Percentiles rank a stretch among this genome's conserved stretches.
Evolutionary conservation across 2,329 filamentous ascomycete genomes (phyloP).

Genomic region (Epichloe coenophiala): DNA sequence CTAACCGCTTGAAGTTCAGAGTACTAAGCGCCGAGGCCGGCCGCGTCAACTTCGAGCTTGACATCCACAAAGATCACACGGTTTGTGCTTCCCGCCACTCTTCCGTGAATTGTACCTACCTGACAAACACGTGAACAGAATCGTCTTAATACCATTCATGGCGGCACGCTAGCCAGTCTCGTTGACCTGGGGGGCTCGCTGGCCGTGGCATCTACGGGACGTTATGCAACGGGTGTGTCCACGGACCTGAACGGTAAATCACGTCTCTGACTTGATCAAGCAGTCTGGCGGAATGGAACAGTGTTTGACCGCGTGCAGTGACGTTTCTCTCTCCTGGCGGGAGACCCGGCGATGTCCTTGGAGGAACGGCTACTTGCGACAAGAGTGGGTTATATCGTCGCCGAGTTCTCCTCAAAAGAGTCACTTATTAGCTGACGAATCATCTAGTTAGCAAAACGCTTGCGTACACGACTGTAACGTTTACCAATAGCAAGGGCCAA

Average conservation of each 20-base stretch:
- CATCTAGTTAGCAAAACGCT: slow-evolving; percentile 47
- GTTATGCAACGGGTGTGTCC: slow-evolving; percentile 50
- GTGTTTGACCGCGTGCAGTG: slow-evolving; percentile 26
- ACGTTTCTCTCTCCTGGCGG: slow-evolving; percentile 49
- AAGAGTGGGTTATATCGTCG: slow-evolving; percentile 33
- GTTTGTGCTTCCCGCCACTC: slow-evolving; percentile 27
- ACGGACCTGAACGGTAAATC: slow-evolving; percentile 47
- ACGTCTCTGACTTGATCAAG: not conserved
- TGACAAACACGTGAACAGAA: slow-evolving; percentile 36
- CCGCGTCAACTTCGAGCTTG: slow-evolving; percentile 61
- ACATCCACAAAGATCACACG: slow-evolving; percentile 62
- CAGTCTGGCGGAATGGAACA: not conserved
- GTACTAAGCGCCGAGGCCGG: slow-evolving; percentile 52
- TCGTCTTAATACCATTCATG: slow-evolving; percentile 61
- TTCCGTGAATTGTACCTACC: not conserved
- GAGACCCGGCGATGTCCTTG: slow-evolving; percentile 40
- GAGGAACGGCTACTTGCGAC: slow-evolving; percentile 44
- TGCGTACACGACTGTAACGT: slow-evolving; percentile 47
- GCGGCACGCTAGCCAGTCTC: slow-evolving; percentile 66
- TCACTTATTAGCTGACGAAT: slow-evolving; percentile 4
- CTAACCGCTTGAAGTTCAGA: slow-evolving; percentile 38
- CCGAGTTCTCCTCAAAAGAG: not conserved
- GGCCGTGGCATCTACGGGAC: slow-evolving; percentile 49
- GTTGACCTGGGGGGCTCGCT: slow-evolving; percentile 55
- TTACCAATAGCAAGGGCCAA: slow-evolving; percentile 44